phyloP scores from a whole-genome alignment of 495 filamentous ascomycete species.

The Talaromyces ruber region DNA sequence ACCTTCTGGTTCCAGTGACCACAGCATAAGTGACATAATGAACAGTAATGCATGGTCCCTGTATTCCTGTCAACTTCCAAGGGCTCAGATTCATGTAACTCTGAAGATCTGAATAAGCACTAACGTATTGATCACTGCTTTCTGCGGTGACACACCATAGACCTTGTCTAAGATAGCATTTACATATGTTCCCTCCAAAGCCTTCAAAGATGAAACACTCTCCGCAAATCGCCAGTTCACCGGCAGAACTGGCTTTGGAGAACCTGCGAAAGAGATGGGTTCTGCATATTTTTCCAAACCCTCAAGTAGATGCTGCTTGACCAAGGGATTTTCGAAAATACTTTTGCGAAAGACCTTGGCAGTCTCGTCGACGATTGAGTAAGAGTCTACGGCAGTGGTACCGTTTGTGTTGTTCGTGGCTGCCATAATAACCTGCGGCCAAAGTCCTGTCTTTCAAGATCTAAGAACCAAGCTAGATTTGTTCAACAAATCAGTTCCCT shows the following conservation, averaged over 20 bases:
- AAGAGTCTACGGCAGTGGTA: neutral
- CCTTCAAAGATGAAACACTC: slow-evolving; percentile 49
- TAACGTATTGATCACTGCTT: slow-evolving; percentile 11
- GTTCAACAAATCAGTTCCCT: neutral
- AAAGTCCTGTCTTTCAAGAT: neutral
- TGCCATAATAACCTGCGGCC: neutral
- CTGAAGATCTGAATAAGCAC: neutral
- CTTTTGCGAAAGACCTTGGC: neutral
- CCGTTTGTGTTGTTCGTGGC: neutral
- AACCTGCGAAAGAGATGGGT: slow-evolving; percentile 12
- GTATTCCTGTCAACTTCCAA: neutral
- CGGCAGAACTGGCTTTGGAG: slow-evolving; percentile 16
- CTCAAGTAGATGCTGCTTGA: neutral
- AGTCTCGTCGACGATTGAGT: neutral
- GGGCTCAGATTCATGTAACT: neutral
- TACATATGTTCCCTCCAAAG: slow-evolving; percentile 46
- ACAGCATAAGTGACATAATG: slow-evolving; percentile 16
- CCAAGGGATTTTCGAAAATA: neutral
- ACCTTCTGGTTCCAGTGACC: slow-evolving; percentile 7
- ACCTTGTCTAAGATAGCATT: slow-evolving; percentile 44
- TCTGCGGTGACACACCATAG: slow-evolving; percentile 18
- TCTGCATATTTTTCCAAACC: slow-evolving; percentile 1
- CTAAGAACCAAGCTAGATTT: neutral
- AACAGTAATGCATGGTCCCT: slow-evolving; percentile 24
- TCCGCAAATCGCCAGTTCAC: slow-evolving; percentile 45